Conservation (phyloP, 352 stramenopile species). For the Achlya hypogyna region DNA sequence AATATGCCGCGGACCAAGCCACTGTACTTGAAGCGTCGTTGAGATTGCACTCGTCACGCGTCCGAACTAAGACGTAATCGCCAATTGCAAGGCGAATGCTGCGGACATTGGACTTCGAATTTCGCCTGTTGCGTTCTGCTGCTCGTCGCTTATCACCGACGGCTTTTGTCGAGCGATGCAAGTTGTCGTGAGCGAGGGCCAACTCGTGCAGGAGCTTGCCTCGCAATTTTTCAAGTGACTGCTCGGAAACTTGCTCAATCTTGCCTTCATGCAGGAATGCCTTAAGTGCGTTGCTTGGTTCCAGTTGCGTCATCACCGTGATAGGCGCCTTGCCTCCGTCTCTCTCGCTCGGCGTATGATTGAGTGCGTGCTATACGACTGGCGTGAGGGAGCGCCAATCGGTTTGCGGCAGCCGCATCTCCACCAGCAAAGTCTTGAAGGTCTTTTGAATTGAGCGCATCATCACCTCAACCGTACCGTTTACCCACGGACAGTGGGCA, state of each 20-base stretch:
- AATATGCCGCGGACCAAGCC: conserved; percentile 5
- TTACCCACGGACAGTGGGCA: conserved; percentile 9
- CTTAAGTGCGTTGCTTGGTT: not conserved
- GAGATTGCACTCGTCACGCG: not conserved
- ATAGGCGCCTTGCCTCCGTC: not conserved
- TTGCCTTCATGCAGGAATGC: not conserved
- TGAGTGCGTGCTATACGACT: conserved; percentile 2
- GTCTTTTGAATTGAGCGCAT: conserved; percentile 4
- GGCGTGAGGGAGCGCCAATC: not conserved
- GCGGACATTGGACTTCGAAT: not conserved
- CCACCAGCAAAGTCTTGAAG: not conserved
- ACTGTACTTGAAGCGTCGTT: conserved; percentile 15
- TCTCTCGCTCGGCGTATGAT: not conserved
- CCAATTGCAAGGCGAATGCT: conserved; percentile 5
- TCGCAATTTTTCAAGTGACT: not conserved
- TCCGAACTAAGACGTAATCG: conserved; percentile 22
- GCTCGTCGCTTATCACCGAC: not conserved
- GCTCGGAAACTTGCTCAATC: not conserved
- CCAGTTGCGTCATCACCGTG: conserved; percentile 3
- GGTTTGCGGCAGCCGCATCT: not conserved
- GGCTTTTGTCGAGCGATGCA: not conserved
- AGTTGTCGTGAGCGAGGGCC: not conserved
- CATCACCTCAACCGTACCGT: conserved; percentile 5
- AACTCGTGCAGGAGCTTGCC: not conserved
- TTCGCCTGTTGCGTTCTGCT: not conserved